phyloP scores from a whole-genome alignment of 805 yeast genomes.

The Barnettozyma botsteinii region DNA sequence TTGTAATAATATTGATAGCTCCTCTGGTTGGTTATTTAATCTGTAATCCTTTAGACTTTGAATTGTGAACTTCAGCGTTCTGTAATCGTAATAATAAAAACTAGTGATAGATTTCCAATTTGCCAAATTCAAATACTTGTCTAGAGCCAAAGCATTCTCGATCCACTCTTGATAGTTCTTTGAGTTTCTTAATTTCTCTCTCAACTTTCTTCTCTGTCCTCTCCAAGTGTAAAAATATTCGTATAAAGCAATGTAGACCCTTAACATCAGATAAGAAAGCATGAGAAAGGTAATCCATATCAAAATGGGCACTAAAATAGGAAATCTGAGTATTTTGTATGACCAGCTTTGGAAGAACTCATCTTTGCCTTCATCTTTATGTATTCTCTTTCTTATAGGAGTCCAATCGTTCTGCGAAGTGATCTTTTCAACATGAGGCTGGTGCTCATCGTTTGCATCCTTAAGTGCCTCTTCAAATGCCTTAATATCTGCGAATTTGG shows the following conservation, averaged over 20 bases:
- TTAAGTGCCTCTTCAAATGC: slow-evolving; percentile 34
- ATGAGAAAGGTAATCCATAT: slow-evolving; percentile 51
- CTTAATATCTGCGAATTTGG: slow-evolving; percentile 24
- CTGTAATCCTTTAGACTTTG: slow-evolving; percentile 32
- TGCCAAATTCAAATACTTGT: slow-evolving; percentile 50
- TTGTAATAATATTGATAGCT: slow-evolving; percentile 50
- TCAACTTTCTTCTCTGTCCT: slow-evolving; percentile 46
- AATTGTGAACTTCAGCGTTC: slow-evolving; percentile 46
- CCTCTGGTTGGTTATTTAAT: slow-evolving; percentile 29
- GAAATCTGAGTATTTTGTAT: slow-evolving; percentile 56
- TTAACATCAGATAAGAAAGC: slow-evolving; percentile 42
- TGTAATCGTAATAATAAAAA: slow-evolving; percentile 65
- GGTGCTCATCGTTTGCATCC: slow-evolving; percentile 6
- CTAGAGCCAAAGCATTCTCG: slow-evolving; percentile 50
- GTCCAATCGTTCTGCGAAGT: slow-evolving; percentile 43
- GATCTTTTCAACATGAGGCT: slow-evolving; percentile 29
- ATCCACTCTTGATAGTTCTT: slow-evolving; percentile 57
- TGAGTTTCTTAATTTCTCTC: slow-evolving; percentile 45
- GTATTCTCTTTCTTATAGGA: slow-evolving; percentile 30
- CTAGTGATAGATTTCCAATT: slow-evolving; percentile 58
- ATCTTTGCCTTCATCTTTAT: slow-evolving; percentile 15
- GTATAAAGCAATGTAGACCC: slow-evolving; percentile 56
- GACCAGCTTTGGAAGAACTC: slow-evolving; percentile 33
- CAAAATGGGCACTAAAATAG: slow-evolving; percentile 46
- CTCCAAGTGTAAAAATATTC: slow-evolving; percentile 58